phyloP scores from a whole-genome alignment of 2,329 filamentous ascomycete genomes.

The Kalmusia sp. region DNA sequence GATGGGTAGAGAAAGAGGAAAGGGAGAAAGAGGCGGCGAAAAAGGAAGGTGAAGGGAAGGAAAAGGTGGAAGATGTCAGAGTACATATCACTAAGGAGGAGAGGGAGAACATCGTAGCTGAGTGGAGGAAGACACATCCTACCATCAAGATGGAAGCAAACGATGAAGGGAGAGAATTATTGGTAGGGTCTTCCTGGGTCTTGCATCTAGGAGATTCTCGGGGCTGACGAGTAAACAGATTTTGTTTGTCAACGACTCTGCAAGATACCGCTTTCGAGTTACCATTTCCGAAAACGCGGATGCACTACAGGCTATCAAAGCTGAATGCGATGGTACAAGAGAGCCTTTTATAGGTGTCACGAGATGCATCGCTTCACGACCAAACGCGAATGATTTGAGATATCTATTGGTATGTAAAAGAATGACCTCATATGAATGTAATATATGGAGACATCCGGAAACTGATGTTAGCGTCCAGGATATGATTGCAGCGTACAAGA shows the following conservation, averaged over 20 bases:
- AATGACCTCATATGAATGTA: neutral
- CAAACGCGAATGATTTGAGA: constrained; percentile 37
- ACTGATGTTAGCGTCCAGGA: constrained; percentile 34
- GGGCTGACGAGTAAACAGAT: constrained; percentile 22
- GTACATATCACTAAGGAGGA: constrained; percentile 27
- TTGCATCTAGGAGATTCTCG: too few species aligned
- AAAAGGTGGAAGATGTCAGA: constrained; percentile 16
- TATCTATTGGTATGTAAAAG: constrained; percentile 42
- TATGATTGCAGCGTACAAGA: constrained; percentile 50
- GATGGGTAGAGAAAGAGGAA: constrained; percentile 45
- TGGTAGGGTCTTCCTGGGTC: too few species aligned
- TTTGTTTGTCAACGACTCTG: constrained; percentile 31
- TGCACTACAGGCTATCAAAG: constrained; percentile 32
- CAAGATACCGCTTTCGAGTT: constrained; percentile 36
- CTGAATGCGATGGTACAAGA: constrained; percentile 37
- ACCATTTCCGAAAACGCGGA: constrained; percentile 34
- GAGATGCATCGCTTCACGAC: constrained; percentile 42
- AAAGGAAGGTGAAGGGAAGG: constrained; percentile 10
- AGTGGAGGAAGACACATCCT: constrained; percentile 32
- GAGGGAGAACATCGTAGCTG: constrained; percentile 28
- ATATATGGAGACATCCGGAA: neutral
- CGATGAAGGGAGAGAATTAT: constrained; percentile 32
- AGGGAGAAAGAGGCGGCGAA: constrained; percentile 25
- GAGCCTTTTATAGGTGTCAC: constrained; percentile 39
- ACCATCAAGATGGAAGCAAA: constrained; percentile 35